Percentiles rank a stretch among this genome's conserved stretches.
Evolutionary conservation across 176 grass and related monocot genomes (phyloP).

Genomic region (Oryza officinalis): DNA sequence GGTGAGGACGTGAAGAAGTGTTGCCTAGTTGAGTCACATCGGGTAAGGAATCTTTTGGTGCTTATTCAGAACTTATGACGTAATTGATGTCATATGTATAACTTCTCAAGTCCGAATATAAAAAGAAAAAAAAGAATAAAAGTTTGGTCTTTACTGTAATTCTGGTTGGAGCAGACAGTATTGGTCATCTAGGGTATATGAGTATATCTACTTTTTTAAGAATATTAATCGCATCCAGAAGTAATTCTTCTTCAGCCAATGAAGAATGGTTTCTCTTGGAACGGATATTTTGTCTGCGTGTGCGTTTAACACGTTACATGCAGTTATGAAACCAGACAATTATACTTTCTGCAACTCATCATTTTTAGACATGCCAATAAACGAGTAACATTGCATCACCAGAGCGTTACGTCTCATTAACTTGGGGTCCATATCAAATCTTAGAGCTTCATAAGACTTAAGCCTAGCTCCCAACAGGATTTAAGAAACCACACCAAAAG

Average conservation of each 20-base stretch:
- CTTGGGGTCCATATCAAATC: neutral
- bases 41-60: neutral
- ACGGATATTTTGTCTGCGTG: neutral
- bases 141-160: neutral
- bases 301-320: neutral
- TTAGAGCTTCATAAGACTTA: neutral
- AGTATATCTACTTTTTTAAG: neutral
- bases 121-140: neutral
- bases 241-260: neutral
- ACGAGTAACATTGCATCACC: neutral
- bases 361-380: neutral
- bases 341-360: neutral
- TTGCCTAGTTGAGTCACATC: neutral
- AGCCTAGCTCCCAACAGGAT: neutral
- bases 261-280: neutral
- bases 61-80: neutral
- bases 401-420: neutral
- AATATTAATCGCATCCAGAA: constrained; percentile 21
- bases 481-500: neutral
- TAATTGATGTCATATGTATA: neutral
- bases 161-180: neutral
- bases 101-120: neutral
- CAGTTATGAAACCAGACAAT: neutral
- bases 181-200: neutral
- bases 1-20: too few species aligned